phyloP scores from a whole-genome alignment of 371 early-diverging fungal genomes.

The Mortierella sp. region DNA sequence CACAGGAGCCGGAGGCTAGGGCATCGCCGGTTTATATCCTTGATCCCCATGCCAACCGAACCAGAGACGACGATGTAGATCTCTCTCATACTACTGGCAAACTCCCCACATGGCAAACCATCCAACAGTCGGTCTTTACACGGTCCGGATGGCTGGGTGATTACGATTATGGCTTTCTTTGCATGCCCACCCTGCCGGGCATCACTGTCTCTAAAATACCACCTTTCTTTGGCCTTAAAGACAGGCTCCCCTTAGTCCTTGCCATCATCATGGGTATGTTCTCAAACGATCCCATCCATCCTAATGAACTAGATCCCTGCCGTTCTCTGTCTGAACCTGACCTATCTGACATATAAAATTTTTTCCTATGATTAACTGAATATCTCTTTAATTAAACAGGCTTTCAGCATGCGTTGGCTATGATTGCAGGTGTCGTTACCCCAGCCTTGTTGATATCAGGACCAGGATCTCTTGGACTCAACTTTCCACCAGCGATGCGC shows the following conservation, averaged over 20 bases:
- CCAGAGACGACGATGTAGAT: conserved; percentile 34
- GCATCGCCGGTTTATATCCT: conserved; percentile 36
- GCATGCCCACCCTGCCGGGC: conserved; percentile 60
- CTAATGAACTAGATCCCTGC: too few species aligned
- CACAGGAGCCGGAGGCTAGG: conserved; percentile 22
- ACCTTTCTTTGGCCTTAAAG: conserved; percentile 72
- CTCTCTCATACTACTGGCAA: conserved; percentile 39
- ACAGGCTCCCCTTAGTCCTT: conserved; percentile 63
- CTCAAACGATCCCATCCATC: not conserved
- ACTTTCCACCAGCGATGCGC: conserved; percentile 59
- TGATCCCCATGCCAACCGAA: conserved; percentile 39
- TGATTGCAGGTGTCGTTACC: conserved; percentile 71
- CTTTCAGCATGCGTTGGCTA: conserved; percentile 70
- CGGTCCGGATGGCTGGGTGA: conserved; percentile 69
- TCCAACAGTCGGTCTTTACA: conserved; percentile 60
- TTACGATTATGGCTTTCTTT: conserved; percentile 65
- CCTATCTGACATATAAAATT: too few species aligned
- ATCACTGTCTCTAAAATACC: conserved; percentile 49
- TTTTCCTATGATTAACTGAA: not conserved
- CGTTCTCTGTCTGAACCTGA: too few species aligned
- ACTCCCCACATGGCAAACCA: conserved; percentile 32
- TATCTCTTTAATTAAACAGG: conserved; percentile 23
- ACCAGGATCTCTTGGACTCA: conserved; percentile 61
- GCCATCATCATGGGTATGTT: conserved; percentile 65
- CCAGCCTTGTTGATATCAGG: conserved; percentile 69